These are phyloP conservation scores for Epichloe baconii DNA, from an alignment of 2,329 filamentous ascomycete genomes.

Conservation along the genomic window DNA sequence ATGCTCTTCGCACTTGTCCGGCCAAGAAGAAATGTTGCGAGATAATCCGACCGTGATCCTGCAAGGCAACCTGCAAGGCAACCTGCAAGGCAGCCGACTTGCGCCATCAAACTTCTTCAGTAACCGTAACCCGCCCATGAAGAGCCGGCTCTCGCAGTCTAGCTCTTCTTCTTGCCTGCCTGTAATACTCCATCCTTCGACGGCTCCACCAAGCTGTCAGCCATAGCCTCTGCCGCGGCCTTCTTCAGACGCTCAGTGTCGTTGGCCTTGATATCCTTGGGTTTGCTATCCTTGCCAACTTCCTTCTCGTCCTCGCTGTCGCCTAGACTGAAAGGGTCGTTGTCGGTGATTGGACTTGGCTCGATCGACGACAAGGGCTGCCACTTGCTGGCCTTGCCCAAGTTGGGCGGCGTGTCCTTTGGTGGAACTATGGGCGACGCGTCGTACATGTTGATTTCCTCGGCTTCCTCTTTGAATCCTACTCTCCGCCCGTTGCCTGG, in stretches of 20 bases:
- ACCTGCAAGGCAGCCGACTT: neutral
- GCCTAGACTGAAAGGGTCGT: constrained; percentile 92
- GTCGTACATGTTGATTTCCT: constrained; percentile 70
- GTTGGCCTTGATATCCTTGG: constrained; percentile 40
- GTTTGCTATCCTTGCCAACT: constrained; percentile 26
- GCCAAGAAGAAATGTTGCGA: neutral
- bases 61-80: neutral
- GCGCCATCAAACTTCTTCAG: neutral
- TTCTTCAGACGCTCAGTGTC: constrained; percentile 52
- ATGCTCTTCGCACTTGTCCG: neutral
- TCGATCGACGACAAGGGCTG: constrained; percentile 77
- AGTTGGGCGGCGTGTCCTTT: constrained; percentile 33
- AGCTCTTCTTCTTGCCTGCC: constrained; percentile 25
- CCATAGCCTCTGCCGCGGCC: constrained; percentile 49
- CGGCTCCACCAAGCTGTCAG: constrained; percentile 36
- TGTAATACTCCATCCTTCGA: constrained; percentile 18
- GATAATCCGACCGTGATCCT: neutral
- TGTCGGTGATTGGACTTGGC: constrained; percentile 72
- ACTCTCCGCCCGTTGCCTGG: constrained; percentile 37
- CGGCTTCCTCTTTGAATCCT: constrained; percentile 49
- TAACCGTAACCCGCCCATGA: neutral
- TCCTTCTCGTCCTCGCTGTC: constrained; percentile 89
- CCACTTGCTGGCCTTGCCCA: constrained; percentile 84
- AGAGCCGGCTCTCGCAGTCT: constrained; percentile 2
- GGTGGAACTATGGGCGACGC: constrained; percentile 42